Base-by-base conservation (phyloP, 148 eudicot species). In the Rhododendron griersonianum region DNA sequence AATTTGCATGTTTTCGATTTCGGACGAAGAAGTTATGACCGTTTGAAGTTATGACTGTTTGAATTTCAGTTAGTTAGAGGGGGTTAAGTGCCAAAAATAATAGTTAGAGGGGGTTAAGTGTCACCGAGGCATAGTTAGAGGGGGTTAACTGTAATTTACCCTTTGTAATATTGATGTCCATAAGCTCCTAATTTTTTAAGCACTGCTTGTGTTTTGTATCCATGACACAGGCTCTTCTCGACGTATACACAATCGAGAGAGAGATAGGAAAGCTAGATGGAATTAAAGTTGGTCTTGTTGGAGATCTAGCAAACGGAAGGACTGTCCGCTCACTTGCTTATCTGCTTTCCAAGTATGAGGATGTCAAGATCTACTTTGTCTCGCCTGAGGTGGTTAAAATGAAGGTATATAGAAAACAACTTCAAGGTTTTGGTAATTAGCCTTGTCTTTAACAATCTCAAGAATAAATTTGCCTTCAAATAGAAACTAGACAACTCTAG, bases 231-330 rank as follows among this genome's bases (percentile, higher is more conserved):
- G 99, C 99, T 76, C 98, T 96, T 84, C 91, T 96, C 86, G 98
- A 96, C 89, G 89, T 94, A 30, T 96, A 96, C 90, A 96, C 99
- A 39, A 96, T 96, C 71, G 93, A 95, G 89, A 90, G 98, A 90
- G 99, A 96, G 91, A 90, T 94, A 86, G 98, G 98, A 69, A 95
- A 93, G 84, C 91, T 96, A 69, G 98, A 96, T 86, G 96, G 98
- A 33, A 96, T 96, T 63, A 91, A 91, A 85, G 98, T 95, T 92
- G 99, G 94, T 80, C 94, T 96, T 88, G 99, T 97, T 67, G 99
- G 98, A 81, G 99, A 97, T 93, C 99, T 97, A 89, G 98, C 98
- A 83, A 85, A 97, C 84, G 99, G 98, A 57, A 92, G 99, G 89
- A 96, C 99, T 33, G 98, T 96, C 33, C 95, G 99, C 1, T 96